These are phyloP conservation scores for Acanthamoeba healyi DNA, from an alignment of 208 protist species.

Conservation along the genomic window DNA sequence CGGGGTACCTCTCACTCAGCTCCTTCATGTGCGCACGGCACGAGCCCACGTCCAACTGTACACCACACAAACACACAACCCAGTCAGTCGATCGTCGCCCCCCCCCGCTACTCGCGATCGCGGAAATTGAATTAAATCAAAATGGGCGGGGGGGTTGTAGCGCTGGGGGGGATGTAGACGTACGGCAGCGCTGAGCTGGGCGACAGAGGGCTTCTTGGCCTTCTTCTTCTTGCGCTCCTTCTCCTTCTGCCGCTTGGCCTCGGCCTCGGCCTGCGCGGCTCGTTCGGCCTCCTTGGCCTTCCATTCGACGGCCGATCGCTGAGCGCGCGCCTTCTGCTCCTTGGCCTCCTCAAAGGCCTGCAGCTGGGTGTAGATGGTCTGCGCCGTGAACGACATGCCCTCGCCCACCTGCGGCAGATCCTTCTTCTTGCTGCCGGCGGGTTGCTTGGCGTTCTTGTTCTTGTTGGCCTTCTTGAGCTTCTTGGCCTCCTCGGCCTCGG, in stretches of 20 bases:
- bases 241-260: background rate
- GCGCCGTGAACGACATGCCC: background rate
- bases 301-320: background rate
- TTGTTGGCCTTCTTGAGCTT: conserved; percentile 13
- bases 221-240: conserved; percentile 61
- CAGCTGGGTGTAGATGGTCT: conserved; percentile 3
- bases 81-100: no score
- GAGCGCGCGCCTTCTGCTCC: background rate
- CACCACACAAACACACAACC: no score
- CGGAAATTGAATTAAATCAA: background rate
- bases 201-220: conserved; percentile 61
- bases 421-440: background rate
- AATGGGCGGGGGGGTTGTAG: background rate
- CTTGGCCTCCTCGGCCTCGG: background rate
- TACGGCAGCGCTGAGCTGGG: conserved; percentile 1
- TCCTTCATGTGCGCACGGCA: background rate
- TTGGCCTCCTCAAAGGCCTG: background rate
- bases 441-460: background rate
- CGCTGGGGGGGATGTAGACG: background rate
- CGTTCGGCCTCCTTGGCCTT: background rate
- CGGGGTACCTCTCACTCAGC: conserved; percentile 3
- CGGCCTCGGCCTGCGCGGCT: background rate
- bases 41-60: conserved; percentile 7
- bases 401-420: background rate
- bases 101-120: no score